These are phyloP conservation scores for Agrocybe pediades DNA, from an alignment of 768 basidiomycete species.

Conservation along the genomic window DNA sequence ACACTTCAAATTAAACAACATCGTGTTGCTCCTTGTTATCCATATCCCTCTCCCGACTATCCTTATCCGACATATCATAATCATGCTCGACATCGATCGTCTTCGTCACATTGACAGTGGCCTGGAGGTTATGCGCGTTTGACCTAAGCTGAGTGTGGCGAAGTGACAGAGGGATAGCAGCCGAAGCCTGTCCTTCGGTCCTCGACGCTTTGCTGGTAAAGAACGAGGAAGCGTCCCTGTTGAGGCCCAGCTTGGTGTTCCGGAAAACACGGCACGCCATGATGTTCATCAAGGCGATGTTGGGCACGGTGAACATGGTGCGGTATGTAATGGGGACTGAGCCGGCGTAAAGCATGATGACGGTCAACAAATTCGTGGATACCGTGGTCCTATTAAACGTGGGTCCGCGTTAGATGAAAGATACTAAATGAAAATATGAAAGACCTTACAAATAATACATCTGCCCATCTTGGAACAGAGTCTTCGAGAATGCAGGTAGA, in stretches of 20 bases:
- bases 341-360: conserved; percentile 12
- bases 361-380: conserved; percentile 9
- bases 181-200: background rate
- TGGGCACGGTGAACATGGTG: conserved; percentile 15
- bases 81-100: conserved; percentile 10
- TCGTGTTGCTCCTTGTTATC: conserved; percentile 4
- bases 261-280: conserved; percentile 18
- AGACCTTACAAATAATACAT: background rate
- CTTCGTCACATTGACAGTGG: conserved; percentile 2
- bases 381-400: conserved; percentile 7
- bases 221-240: conserved; percentile 4
- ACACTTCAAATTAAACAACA: conserved; percentile 1
- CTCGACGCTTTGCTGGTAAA: conserved; percentile 10
- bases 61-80: conserved; percentile 9
- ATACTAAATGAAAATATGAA: background rate
- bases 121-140: background rate
- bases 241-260: conserved; percentile 12
- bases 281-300: conserved; percentile 18
- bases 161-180: conserved; percentile 9
- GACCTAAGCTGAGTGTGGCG: conserved; percentile 1
- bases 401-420: too few relatives aligned
- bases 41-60: conserved; percentile 1
- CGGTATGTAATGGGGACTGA: conserved; percentile 10
- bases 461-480: background rate
- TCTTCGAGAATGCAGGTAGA: background rate